These are phyloP conservation scores for Candida alai DNA, from an alignment of 805 yeast genomes.

Conservation along the genomic window DNA sequence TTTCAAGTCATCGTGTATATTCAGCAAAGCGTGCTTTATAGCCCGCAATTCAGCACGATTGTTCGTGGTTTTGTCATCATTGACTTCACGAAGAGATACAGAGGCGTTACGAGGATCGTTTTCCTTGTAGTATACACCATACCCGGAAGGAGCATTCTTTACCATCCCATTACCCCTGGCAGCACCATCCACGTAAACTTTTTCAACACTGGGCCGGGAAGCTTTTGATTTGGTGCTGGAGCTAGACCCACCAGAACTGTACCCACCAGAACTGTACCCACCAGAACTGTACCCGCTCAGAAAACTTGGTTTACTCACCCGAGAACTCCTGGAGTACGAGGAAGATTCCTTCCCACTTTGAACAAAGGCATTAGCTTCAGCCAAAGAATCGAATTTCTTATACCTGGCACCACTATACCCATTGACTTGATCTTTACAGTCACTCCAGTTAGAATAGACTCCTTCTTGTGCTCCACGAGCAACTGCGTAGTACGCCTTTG, in stretches of 20 bases:
- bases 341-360: slow-evolving; percentile 18
- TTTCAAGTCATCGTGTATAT: slow-evolving; percentile 31
- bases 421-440: slow-evolving; percentile 46
- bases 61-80: slow-evolving; percentile 53
- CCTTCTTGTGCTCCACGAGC: slow-evolving; percentile 44
- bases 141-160: slow-evolving; percentile 48
- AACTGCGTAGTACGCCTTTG: slow-evolving; percentile 34
- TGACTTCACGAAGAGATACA: slow-evolving; percentile 40
- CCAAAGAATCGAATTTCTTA: slow-evolving; percentile 48
- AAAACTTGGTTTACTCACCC: background rate
- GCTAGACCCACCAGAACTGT: background rate
- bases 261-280: background rate
- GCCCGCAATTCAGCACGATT: slow-evolving; percentile 81
- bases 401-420: slow-evolving; percentile 56
- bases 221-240: background rate
- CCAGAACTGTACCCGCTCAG: background rate
- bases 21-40: slow-evolving; percentile 49
- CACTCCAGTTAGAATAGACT: slow-evolving; percentile 57
- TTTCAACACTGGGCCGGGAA: background rate
- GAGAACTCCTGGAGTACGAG: background rate
- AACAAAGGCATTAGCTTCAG: slow-evolving; percentile 49
- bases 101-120: slow-evolving; percentile 52
- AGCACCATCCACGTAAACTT: slow-evolving; percentile 78
- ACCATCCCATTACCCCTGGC: slow-evolving; percentile 53
- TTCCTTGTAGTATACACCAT: slow-evolving; percentile 69